Conservation (phyloP, 371 early-diverging fungal species). For the Mucor piriformis region DNA sequence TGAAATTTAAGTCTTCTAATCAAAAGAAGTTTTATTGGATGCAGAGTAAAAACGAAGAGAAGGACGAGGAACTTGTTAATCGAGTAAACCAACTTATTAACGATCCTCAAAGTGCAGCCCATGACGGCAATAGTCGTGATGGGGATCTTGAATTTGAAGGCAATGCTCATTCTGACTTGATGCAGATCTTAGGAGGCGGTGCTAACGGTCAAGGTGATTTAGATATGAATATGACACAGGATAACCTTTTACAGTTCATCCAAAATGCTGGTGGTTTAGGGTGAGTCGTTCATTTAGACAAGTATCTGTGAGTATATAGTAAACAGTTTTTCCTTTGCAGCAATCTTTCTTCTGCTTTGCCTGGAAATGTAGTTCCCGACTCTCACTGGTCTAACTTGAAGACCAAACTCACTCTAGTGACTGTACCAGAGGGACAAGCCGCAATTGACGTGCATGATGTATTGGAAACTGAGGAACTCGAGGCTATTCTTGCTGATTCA, state of each 20-base stretch:
- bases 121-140: conserved; percentile 21
- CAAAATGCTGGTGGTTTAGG: conserved; percentile 51
- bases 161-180: conserved; percentile 36
- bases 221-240: conserved; percentile 41
- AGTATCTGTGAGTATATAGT: not conserved
- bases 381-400: conserved; percentile 16
- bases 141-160: conserved; percentile 23
- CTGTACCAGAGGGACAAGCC: conserved; percentile 8
- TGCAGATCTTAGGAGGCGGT: conserved; percentile 39
- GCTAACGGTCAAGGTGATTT: conserved; percentile 14
- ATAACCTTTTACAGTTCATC: conserved; percentile 52
- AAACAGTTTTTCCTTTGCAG: not conserved
- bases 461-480: conserved; percentile 54
- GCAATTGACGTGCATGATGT: conserved; percentile 44
- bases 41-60: conserved; percentile 66
- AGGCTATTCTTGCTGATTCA: conserved; percentile 59
- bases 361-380: not conserved
- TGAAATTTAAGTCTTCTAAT: conserved; percentile 76
- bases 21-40: conserved; percentile 84
- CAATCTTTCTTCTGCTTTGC: conserved; percentile 12
- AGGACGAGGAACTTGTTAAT: conserved; percentile 56
- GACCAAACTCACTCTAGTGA: not conserved
- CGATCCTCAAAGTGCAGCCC: conserved; percentile 50
- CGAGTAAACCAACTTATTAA: conserved; percentile 65
- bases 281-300: conserved; percentile 13